Evolutionary conservation across 1,139 yeast genomes (phyloP).

Genomic region (Sugiyamaella paludigena): DNA sequence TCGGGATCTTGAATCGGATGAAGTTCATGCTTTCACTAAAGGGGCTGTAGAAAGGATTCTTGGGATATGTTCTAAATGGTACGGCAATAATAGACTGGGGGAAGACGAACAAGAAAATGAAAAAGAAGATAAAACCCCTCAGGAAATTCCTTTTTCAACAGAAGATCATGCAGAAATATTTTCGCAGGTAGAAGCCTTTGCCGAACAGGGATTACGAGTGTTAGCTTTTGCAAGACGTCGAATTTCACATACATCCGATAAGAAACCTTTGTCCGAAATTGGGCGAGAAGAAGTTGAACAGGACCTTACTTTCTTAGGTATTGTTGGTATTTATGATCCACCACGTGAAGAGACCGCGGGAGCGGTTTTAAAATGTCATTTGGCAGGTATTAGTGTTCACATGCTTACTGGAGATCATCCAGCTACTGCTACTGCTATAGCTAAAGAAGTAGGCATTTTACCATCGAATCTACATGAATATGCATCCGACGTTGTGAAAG

Average conservation of each 20-base stretch:
- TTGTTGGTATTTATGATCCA: conserved; percentile 81
- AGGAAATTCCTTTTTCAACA: conserved; percentile 26
- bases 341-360: conserved; percentile 71
- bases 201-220: conserved; percentile 70
- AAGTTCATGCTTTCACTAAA: conserved; percentile 53
- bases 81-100: conserved; percentile 34
- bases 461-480: conserved; percentile 69
- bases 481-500: conserved; percentile 54
- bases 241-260: conserved; percentile 5
- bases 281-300: conserved; percentile 56
- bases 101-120: conserved; percentile 2
- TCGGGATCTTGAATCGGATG: conserved; percentile 37
- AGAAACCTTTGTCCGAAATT: conserved; percentile 22
- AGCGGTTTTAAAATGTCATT: conserved; percentile 66
- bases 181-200: conserved; percentile 58
- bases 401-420: conserved; percentile 89
- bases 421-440: conserved; percentile 78
- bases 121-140: too few species aligned
- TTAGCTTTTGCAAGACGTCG: conserved; percentile 57
- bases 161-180: conserved; percentile 47
- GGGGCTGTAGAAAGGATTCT: conserved; percentile 80
- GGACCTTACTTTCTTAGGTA: conserved; percentile 58
- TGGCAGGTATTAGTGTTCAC: conserved; percentile 76
- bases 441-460: conserved; percentile 79
- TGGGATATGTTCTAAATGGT: conserved; percentile 57